A percentile compares a stretch with the other conserved stretches of the same genome.
Evolutionary conservation across 257 asterid species (phyloP).

Genomic region (Solanum rostratum): DNA sequence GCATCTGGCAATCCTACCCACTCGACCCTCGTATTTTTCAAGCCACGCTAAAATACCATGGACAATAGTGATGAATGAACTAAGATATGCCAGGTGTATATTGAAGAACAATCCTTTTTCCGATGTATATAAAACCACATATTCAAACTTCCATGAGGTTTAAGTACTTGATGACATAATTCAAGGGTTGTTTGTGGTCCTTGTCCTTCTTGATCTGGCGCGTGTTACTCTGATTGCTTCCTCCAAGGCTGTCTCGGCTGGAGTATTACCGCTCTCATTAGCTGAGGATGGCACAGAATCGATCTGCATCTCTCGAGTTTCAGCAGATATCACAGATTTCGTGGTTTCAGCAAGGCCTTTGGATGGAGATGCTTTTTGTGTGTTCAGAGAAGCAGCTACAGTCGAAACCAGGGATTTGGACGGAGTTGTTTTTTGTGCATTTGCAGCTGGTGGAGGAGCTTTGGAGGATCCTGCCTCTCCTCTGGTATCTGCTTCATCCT

Average conservation of each 20-base stretch:
- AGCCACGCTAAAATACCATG: not conserved
- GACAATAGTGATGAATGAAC: not conserved
- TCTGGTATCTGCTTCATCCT: constrained; percentile 27
- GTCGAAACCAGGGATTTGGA: constrained; percentile 16
- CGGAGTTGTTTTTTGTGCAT: constrained; percentile 40
- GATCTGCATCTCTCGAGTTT: constrained; percentile 2
- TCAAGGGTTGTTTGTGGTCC: not conserved
- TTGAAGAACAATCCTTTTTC: not conserved
- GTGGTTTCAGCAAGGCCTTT: constrained; percentile 14
- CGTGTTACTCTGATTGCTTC: not conserved
- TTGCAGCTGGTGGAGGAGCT: constrained; percentile 24
- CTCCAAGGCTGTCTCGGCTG: not conserved
- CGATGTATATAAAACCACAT: not conserved
- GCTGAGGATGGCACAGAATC: not conserved
- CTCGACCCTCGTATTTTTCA: not conserved
- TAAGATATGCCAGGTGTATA: not conserved
- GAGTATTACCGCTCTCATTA: not conserved
- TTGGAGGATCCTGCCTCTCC: constrained; percentile 33
- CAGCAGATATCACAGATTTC: constrained; percentile 8
- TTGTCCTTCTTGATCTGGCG: constrained; percentile 1
- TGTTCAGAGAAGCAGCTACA: constrained; percentile 22
- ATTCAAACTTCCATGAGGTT: not conserved
- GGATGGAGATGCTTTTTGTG: constrained; percentile 37
- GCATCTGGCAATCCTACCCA: not conserved
- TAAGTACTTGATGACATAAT: not conserved